A percentile compares a stretch with the other conserved stretches of the same genome.
phyloP scores from a whole-genome alignment of 129 eudicot species.

The Ambrosia trifida region DNA sequence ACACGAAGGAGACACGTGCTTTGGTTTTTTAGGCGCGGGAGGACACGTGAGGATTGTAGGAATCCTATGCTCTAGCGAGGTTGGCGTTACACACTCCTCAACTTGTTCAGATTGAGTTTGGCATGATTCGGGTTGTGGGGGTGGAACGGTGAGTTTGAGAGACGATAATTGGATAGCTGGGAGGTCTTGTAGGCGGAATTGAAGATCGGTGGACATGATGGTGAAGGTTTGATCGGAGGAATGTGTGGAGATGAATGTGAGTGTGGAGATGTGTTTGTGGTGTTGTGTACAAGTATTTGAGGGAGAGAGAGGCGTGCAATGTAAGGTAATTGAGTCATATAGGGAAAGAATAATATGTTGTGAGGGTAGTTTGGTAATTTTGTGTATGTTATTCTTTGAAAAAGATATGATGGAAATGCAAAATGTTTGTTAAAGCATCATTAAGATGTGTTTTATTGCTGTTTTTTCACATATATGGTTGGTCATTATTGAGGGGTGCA shows the following conservation, averaged over 20 bases:
- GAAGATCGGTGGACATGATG: neutral
- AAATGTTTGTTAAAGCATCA: too few species aligned
- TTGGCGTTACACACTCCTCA: constrained; percentile 61
- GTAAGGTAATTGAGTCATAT: constrained; percentile 42
- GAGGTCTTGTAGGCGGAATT: neutral
- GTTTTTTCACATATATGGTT: too few species aligned
- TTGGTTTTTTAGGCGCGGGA: constrained; percentile 64
- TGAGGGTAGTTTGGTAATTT: constrained; percentile 17
- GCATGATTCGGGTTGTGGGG: neutral
- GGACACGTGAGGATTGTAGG: constrained; percentile 54
- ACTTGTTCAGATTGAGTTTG: neutral
- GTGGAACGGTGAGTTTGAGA: neutral
- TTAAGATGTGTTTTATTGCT: too few species aligned
- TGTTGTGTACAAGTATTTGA: neutral
- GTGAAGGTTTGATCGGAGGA: neutral
- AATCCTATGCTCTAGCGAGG: constrained; percentile 47
- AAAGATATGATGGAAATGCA: too few species aligned
- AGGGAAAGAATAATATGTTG: constrained; percentile 35
- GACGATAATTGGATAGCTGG: neutral
- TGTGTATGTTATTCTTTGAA: too few species aligned
- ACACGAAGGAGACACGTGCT: constrained; percentile 25
- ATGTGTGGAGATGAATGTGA: neutral
- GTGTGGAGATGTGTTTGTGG: neutral
- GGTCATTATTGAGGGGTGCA: too few species aligned
- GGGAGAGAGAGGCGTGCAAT: constrained; percentile 37